Percentiles rank a stretch among this genome's conserved stretches.
phyloP scores from a whole-genome alignment of 2,329 filamentous ascomycete genomes.

The Chrysoporthe deuterocubensis region DNA sequence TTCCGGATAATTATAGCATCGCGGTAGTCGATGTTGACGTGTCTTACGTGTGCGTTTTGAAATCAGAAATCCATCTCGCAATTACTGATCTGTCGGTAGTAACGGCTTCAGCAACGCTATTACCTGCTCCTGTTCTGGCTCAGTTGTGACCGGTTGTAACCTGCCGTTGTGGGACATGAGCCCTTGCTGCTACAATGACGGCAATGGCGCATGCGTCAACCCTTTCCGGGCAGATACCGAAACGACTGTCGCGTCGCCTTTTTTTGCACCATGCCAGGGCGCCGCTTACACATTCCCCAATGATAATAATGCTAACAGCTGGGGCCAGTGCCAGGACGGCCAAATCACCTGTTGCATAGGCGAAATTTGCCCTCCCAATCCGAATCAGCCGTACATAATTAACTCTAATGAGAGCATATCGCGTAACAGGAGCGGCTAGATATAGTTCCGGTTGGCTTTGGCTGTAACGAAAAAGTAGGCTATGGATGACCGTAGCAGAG shows the following conservation, averaged over 20 bases:
- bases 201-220: conserved; percentile 12
- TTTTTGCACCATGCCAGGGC: conserved; percentile 21
- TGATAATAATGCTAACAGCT: conserved; percentile 28
- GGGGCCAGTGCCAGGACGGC: not conserved
- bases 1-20: conserved; percentile 7
- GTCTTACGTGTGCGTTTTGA: conserved; percentile 33
- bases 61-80: too few relatives aligned
- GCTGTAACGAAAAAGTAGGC: too few relatives aligned
- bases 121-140: conserved; percentile 29
- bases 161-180: conserved; percentile 27
- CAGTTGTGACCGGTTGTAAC: conserved; percentile 31
- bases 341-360: not conserved
- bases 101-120: conserved; percentile 31
- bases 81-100: conserved; percentile 14
- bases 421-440: too few relatives aligned
- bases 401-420: too few relatives aligned
- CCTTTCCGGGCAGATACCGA: conserved; percentile 17
- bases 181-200: conserved; percentile 6
- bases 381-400: too few relatives aligned
- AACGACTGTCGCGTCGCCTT: conserved; percentile 16
- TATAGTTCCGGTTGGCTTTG: too few relatives aligned
- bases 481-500: too few relatives aligned
- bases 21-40: conserved; percentile 30
- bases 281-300: conserved; percentile 22
- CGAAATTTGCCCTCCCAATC: too few relatives aligned